These are phyloP conservation scores for Aspergillus phoenicis DNA, from an alignment of 2,329 filamentous ascomycete genomes.

Conservation along the genomic window DNA sequence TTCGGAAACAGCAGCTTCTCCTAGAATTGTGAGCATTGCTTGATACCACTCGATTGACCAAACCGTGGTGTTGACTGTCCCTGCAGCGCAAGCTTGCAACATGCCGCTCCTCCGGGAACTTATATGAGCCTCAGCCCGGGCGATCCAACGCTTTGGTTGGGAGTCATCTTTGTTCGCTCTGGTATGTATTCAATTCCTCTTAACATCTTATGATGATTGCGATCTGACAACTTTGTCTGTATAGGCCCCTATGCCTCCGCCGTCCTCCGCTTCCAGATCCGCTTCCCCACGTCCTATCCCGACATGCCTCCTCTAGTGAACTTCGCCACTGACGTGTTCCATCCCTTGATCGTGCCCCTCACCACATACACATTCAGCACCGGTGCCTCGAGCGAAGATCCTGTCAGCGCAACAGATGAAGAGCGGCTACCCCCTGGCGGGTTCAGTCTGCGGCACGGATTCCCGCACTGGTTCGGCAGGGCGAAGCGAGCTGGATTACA, in stretches of 20 bases:
- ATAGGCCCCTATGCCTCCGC: slow-evolving; percentile 85
- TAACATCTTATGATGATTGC: not conserved
- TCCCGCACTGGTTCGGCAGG: slow-evolving; percentile 83
- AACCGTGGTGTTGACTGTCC: slow-evolving; percentile 3
- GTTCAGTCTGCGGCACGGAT: slow-evolving; percentile 87
- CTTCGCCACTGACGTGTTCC: slow-evolving; percentile 91
- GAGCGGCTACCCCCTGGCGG: slow-evolving; percentile 83
- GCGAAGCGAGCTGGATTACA: slow-evolving; percentile 48
- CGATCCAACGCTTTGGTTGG: slow-evolving; percentile 80
- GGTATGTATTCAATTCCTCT: slow-evolving; percentile 55
- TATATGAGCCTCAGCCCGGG: slow-evolving; percentile 83
- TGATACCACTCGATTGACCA: not conserved
- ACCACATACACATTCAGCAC: slow-evolving; percentile 95
- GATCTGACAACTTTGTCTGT: not conserved
- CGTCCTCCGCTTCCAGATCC: slow-evolving; percentile 85
- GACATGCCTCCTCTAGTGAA: slow-evolving; percentile 78
- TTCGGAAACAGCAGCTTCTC: slow-evolving; percentile 68
- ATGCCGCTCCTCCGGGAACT: slow-evolving; percentile 80
- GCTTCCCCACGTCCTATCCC: slow-evolving; percentile 81
- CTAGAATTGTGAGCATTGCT: slow-evolving; percentile 71
- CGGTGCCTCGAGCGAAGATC: slow-evolving; percentile 71
- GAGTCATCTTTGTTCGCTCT: slow-evolving; percentile 87
- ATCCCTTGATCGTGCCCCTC: slow-evolving; percentile 86
- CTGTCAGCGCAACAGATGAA: slow-evolving; percentile 79
- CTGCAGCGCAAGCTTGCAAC: slow-evolving; percentile 73